A percentile compares a stretch with the other conserved stretches of the same genome.
These are phyloP conservation scores for Candida hungchunana DNA, from an alignment of 805 yeast species.

Conservation along the genomic window DNA sequence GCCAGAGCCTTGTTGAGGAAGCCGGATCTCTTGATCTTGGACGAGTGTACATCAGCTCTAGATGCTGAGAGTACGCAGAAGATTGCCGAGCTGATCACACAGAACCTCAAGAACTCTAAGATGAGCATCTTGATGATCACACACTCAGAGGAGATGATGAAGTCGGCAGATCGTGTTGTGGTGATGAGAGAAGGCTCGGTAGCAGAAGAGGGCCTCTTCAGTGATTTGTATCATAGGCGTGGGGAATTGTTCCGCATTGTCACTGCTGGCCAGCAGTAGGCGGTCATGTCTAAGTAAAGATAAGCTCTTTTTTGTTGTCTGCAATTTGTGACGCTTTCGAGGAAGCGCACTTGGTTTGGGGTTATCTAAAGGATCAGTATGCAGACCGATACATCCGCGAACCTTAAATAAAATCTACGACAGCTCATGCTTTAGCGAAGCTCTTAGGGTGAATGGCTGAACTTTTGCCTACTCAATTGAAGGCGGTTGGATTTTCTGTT, in stretches of 20 bases:
- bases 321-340: too few relatives aligned
- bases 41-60: slow-evolving; percentile 87
- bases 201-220: slow-evolving; percentile 40
- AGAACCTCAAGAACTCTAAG: slow-evolving; percentile 32
- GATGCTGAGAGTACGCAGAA: slow-evolving; percentile 57
- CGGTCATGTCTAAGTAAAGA: too few relatives aligned
- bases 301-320: too few relatives aligned
- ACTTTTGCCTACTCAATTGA: background rate
- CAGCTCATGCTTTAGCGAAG: too few relatives aligned
- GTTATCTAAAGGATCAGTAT: slow-evolving; percentile 1
- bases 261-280: too few relatives aligned
- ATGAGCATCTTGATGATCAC: slow-evolving; percentile 61
- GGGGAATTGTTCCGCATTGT: slow-evolving; percentile 32
- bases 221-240: slow-evolving; percentile 21
- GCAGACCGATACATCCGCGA: background rate
- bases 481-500: background rate
- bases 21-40: slow-evolving; percentile 61
- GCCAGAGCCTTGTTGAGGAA: slow-evolving; percentile 73
- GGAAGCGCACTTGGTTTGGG: too few relatives aligned
- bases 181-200: slow-evolving; percentile 46
- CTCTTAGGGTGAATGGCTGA: background rate
- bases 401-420: too few relatives aligned
- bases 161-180: slow-evolving; percentile 46
- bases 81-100: slow-evolving; percentile 46
- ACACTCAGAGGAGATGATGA: slow-evolving; percentile 68